Conservation (phyloP, 2,329 filamentous ascomycete genomes). For the Chrysosporium keratinophilum region DNA sequence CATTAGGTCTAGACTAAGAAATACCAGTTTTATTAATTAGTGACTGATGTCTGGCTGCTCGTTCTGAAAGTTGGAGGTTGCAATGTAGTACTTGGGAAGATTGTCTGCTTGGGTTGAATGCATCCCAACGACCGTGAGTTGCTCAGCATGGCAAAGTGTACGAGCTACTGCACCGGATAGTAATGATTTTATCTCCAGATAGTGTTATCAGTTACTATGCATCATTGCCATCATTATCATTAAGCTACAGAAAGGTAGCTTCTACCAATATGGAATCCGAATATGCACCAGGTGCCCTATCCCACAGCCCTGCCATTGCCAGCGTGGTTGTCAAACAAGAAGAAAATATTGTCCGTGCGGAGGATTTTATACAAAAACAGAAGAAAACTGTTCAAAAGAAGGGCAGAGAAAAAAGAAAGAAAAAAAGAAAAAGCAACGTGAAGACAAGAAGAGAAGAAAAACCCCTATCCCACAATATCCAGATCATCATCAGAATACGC, state of each 20-base stretch:
- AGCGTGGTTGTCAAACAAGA: neutral
- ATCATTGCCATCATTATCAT: slow-evolving; percentile 5
- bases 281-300: slow-evolving; percentile 1
- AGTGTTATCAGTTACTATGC: neutral
- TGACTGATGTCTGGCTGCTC: neutral
- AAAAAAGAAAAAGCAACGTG: neutral
- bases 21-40: neutral
- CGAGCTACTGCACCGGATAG: too few species aligned
- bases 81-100: too few species aligned
- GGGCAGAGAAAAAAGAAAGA: neutral
- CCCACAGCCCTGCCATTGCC: neutral
- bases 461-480: slow-evolving; percentile 34
- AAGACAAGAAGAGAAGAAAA: neutral
- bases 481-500: slow-evolving; percentile 41
- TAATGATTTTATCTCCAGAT: too few species aligned
- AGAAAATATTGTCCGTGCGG: neutral
- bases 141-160: too few species aligned
- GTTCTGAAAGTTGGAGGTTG: neutral
- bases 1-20: neutral
- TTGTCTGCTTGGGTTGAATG: too few species aligned
- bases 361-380: neutral
- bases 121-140: too few species aligned
- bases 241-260: neutral
- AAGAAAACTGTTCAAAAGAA: neutral
- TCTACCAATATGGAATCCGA: neutral